A percentile compares a stretch with the other conserved stretches of the same genome.
Evolutionary conservation across 192 early-diverging fungal genomes (phyloP).

Genomic region (Oehlia diaphana): DNA sequence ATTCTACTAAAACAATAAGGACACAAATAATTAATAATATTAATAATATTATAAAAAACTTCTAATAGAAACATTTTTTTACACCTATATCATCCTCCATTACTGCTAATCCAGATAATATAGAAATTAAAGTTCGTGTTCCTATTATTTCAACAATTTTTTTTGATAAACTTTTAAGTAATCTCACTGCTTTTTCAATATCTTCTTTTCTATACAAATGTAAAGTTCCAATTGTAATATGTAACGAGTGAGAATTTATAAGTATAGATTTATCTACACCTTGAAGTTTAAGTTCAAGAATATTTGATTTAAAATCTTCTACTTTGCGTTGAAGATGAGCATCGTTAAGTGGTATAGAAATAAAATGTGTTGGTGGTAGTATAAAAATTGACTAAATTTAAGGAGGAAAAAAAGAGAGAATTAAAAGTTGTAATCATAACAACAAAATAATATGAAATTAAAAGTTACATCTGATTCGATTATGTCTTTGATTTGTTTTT

Average conservation of each 20-base stretch:
- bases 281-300: background rate
- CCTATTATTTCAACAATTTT: conserved; percentile 2
- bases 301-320: background rate
- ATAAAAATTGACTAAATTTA: background rate
- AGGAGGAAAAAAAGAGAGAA: background rate
- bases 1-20: background rate
- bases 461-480: background rate
- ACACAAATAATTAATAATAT: background rate
- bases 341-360: conserved; percentile 17
- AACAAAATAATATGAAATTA: background rate
- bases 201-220: conserved; percentile 8
- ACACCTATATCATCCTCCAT: conserved; percentile 1
- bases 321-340: background rate
- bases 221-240: conserved; percentile 11
- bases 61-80: background rate
- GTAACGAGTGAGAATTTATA: background rate
- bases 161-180: background rate
- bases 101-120: background rate
- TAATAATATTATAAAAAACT: background rate
- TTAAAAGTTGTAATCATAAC: background rate
- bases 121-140: background rate
- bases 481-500: background rate
- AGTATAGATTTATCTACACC: background rate
- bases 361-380: conserved; percentile 12
- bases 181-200: conserved; percentile 6